Evolutionary conservation across 1,139 yeast species (phyloP).

Genomic region (Debaryomycetaceae sp.): DNA sequence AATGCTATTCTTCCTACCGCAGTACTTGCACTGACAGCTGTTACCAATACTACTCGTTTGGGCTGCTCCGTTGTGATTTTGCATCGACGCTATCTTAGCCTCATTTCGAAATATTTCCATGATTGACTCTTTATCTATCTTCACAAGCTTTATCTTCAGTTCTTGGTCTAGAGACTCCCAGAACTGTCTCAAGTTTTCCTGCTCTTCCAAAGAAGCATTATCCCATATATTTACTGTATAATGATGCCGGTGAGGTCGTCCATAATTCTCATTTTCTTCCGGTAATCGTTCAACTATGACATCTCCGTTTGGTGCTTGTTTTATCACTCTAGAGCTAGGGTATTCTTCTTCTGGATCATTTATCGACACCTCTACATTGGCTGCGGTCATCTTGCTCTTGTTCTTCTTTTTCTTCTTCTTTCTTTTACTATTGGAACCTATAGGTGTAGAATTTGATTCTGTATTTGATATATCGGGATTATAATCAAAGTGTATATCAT

Average conservation of each 20-base stretch:
- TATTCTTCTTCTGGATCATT: slow-evolving; percentile 61
- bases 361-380: slow-evolving; percentile 38
- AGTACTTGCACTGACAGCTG: slow-evolving; percentile 68
- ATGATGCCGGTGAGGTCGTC: slow-evolving; percentile 11
- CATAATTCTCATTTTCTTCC: slow-evolving; percentile 17
- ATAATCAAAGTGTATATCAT: slow-evolving; percentile 60
- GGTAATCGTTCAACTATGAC: slow-evolving; percentile 59
- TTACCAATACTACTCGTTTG: slow-evolving; percentile 1
- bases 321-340: slow-evolving; percentile 69
- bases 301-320: slow-evolving; percentile 71
- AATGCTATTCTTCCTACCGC: slow-evolving; percentile 73
- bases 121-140: slow-evolving; percentile 69
- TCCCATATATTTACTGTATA: slow-evolving; percentile 49
- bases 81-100: slow-evolving; percentile 6
- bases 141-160: slow-evolving; percentile 60
- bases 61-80: slow-evolving; percentile 5
- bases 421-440: slow-evolving; percentile 33
- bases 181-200: slow-evolving; percentile 54
- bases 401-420: slow-evolving; percentile 36
- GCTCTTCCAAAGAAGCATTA: slow-evolving; percentile 55
- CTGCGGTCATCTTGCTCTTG: slow-evolving; percentile 17
- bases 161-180: slow-evolving; percentile 68
- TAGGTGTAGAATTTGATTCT: slow-evolving; percentile 15
- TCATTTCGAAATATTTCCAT: slow-evolving; percentile 52
- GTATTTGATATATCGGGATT: slow-evolving; percentile 17